Conservation (phyloP, 2,329 filamentous ascomycete genomes). For the Sporothrix phasma region DNA sequence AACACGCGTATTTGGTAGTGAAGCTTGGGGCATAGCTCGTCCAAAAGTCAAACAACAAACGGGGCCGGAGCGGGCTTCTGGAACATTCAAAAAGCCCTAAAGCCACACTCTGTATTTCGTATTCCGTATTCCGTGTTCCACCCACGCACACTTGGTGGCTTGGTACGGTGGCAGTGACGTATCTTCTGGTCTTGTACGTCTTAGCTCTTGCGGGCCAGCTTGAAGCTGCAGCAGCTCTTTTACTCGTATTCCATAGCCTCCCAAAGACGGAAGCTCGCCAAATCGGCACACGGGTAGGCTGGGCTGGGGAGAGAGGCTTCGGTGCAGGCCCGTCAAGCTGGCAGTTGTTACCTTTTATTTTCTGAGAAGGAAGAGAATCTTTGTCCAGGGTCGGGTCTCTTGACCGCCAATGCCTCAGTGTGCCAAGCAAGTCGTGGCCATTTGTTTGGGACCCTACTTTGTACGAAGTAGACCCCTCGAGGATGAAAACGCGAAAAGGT, state of each 20-base stretch:
- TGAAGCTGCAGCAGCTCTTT: background rate
- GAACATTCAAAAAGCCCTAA: background rate
- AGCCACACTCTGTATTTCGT: background rate
- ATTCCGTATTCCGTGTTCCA: background rate
- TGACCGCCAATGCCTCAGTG: too few relatives aligned
- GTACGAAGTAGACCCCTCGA: too few relatives aligned
- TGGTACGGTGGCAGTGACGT: background rate
- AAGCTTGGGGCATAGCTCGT: background rate
- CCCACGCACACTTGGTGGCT: background rate
- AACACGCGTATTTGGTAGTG: background rate
- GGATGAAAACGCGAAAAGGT: background rate
- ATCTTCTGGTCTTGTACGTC: background rate
- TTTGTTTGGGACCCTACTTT: too few relatives aligned
- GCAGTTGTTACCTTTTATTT: background rate
- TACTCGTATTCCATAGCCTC: background rate
- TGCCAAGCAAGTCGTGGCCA: too few relatives aligned
- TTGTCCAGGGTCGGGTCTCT: background rate
- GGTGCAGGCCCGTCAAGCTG: background rate
- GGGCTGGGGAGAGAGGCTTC: background rate
- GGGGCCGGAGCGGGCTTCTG: background rate
- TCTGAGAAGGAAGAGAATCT: too few relatives aligned
- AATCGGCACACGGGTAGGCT: background rate
- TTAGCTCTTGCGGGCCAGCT: too few relatives aligned
- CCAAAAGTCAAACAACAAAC: background rate
- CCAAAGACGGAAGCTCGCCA: too few relatives aligned